Conservation (phyloP, 805 yeast species). For the Kluyveromyces nonfermentans region DNA sequence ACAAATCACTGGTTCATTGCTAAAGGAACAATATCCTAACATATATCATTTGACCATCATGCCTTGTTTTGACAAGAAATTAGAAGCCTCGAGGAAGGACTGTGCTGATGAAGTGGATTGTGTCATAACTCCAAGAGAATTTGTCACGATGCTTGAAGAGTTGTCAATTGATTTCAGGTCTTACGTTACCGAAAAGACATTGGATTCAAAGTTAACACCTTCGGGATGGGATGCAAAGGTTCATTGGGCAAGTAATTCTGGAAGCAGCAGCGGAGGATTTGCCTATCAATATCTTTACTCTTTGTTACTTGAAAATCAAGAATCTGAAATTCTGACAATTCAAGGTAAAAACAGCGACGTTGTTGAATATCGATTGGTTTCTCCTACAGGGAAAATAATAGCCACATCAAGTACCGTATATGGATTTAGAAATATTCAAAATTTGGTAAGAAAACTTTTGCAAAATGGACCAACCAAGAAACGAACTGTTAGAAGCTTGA, state of each 20-base stretch:
- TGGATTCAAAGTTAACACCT: conserved; percentile 13
- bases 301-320: conserved; percentile 24
- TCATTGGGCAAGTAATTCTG: conserved; percentile 67
- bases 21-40: conserved; percentile 41
- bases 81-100: conserved; percentile 87
- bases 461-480: conserved; percentile 23
- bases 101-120: conserved; percentile 73
- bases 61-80: conserved; percentile 97
- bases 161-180: conserved; percentile 29
- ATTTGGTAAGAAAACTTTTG: conserved; percentile 75
- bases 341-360: conserved; percentile 72
- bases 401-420: conserved; percentile 61
- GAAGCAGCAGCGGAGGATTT: conserved; percentile 87
- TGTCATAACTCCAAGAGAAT: conserved; percentile 85
- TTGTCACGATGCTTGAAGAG: conserved; percentile 61
- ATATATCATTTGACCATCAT: conserved; percentile 79
- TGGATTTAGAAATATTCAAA: conserved; percentile 92
- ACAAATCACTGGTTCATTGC: conserved; percentile 76
- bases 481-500: conserved; percentile 22
- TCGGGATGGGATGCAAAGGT: conserved; percentile 31
- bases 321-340: conserved; percentile 30
- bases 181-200: conserved; percentile 1
- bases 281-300: conserved; percentile 55
- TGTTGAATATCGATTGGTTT: conserved; percentile 52
- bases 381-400: conserved; percentile 32